Evolutionary conservation across 179 eudicot species (phyloP), one percentile per base, ranked within the genome.

Genomic region (Monotropa hypopitys): DNA sequence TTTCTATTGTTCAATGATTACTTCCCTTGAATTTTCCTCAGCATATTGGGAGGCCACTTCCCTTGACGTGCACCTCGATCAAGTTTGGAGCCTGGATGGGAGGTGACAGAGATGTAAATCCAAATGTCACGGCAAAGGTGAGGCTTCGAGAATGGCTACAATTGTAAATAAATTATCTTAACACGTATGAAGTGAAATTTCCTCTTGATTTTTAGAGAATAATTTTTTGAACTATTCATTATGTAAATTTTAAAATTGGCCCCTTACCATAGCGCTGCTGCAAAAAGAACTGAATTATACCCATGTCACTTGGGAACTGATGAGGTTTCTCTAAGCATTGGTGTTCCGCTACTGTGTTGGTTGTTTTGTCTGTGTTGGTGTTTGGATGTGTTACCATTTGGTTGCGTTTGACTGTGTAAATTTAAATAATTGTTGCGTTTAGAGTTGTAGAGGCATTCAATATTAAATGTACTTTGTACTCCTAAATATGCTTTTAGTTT

Each of bases 71-170:
- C 84, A 93, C 98, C 49, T 96, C 98, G 72, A 86, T 94, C 76
- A 94, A 78, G 84, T 94, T 94, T 89, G 98, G 93, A 81, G 91
- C 98, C 28, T 94, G 98, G 98, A 92, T 94, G 98, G 98, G 98
- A 33, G 98, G 98, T 82, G 98, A 94, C 85, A 87, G 98, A 78
- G 98, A 94, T 82, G 98, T 97, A 85, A 94, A 94, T 86, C 98
- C 98, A 69, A 94, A 92, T 81, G 97, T 94, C 76, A 94, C 98
- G 43, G 86, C 96, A 78, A 94, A 90, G 93, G 98, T 93, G 69
- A 83, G 79, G 40, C 71, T 78, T 71, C 76, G 51, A 15, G 32
- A 18, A 53, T 23, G 45, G 21, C 11, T 4, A 28, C 45, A 26
- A 28, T 62, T 28, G 30, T 15, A 46, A 42, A 11, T 23, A 23